Evolutionary conservation across 805 yeast species (phyloP).

Genomic region (Metschnikowia lunata): DNA sequence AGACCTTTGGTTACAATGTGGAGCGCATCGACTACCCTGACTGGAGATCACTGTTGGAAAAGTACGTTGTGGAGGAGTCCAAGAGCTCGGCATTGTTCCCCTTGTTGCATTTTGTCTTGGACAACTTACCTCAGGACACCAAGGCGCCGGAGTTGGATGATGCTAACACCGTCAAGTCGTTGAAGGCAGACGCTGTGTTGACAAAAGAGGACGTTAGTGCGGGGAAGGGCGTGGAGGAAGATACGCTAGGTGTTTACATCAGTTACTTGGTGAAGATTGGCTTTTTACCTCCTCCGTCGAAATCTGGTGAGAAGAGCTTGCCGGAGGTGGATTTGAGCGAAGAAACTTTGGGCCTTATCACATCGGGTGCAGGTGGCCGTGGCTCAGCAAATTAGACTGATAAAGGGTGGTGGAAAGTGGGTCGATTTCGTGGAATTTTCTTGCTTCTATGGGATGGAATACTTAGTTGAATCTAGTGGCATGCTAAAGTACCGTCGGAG

Average conservation of each 20-base stretch:
- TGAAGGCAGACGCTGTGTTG: constrained; percentile 56
- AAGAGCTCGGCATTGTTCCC: constrained; percentile 90
- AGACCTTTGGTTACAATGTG: constrained; percentile 69
- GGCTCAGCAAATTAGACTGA: constrained; percentile 15
- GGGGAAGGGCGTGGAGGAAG: constrained; percentile 71
- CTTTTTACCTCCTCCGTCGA: constrained; percentile 63
- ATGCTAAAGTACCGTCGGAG: too few species aligned
- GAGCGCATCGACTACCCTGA: constrained; percentile 59
- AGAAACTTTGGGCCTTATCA: constrained; percentile 43
- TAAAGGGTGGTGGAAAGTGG: not conserved
- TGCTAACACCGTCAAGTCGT: constrained; percentile 66
- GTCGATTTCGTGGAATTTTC: too few species aligned
- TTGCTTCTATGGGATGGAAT: too few species aligned
- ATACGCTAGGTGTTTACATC: constrained; percentile 70
- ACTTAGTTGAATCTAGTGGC: too few species aligned
- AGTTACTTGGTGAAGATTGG: constrained; percentile 78
- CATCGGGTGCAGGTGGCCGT: constrained; percentile 20
- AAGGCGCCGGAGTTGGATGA: constrained; percentile 96
- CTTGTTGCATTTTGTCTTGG: constrained; percentile 87
- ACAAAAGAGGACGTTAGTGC: constrained; percentile 61
- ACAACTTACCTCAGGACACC: constrained; percentile 83
- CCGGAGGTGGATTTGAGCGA: constrained; percentile 55
- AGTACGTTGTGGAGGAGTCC: constrained; percentile 66
- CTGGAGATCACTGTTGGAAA: constrained; percentile 78
- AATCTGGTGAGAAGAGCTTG: constrained; percentile 36